Percentiles rank a stretch among this genome's conserved stretches.
phyloP scores from a whole-genome alignment of 192 early-diverging fungal genomes.

The Coemansia sp. region DNA sequence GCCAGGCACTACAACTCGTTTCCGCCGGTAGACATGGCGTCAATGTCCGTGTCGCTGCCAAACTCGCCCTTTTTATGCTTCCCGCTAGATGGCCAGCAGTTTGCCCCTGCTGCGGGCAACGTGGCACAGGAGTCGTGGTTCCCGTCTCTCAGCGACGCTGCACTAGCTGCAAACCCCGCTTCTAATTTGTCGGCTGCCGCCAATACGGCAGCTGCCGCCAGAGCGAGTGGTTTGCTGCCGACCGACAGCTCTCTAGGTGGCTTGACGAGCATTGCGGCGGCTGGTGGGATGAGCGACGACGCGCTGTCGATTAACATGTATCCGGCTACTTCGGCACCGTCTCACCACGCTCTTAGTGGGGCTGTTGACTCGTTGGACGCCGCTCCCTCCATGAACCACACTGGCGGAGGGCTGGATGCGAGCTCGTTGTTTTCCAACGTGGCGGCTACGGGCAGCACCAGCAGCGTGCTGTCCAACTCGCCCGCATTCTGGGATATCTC shows the following conservation, averaged over 20 bases:
- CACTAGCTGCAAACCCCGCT: constrained; percentile 13
- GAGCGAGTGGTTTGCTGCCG: background rate
- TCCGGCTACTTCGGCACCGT: background rate
- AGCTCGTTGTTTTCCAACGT: background rate
- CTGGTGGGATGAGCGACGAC: background rate
- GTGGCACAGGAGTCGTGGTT: constrained; percentile 34
- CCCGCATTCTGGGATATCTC: constrained; percentile 32
- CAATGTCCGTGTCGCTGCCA: constrained; percentile 44
- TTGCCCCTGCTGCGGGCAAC: constrained; percentile 8
- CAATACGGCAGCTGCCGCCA: background rate
- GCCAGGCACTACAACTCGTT: constrained; percentile 10
- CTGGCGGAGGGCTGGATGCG: constrained; percentile 1
- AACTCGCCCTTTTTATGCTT: constrained; percentile 43
- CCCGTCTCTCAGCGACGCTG: constrained; percentile 37
- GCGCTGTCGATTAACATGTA: constrained; percentile 13
- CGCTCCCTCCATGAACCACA: background rate
- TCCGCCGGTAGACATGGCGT: constrained; percentile 21
- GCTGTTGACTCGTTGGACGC: background rate
- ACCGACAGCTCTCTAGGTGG: constrained; percentile 7
- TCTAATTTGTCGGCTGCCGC: background rate
- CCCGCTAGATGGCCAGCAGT: constrained; percentile 17
- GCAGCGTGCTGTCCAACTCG: constrained; percentile 10
- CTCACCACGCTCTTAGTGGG: background rate
- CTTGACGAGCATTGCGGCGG: constrained; percentile 11
- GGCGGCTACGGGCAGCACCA: background rate